Base-by-base conservation (phyloP, 2,329 filamentous ascomycete genomes). In the Aspergillus pseudoviridinutans region DNA sequence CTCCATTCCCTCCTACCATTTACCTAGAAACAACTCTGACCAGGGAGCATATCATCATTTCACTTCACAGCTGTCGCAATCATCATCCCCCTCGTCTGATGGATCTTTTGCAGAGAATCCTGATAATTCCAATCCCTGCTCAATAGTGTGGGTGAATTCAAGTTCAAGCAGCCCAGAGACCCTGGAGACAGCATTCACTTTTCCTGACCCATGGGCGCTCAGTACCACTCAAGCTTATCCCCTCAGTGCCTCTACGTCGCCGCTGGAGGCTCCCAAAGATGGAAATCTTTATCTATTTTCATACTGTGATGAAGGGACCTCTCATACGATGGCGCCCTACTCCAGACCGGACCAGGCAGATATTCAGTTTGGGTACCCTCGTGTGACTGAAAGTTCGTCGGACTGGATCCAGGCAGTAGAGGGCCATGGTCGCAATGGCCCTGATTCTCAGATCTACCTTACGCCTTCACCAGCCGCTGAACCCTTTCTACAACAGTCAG, bases 1-100 rank as follows among this genome's bases (percentile, higher is more conserved):
- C 52, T 63, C 62, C 38, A 58, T 61, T 35, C 49, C 59, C 32
- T 57, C 65, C 38, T 57, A 63, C 51, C 56, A 59, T 47, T 64
- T 61, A 29, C 57, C 58, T 51, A 35, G 64, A 44, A 61, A 62
- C 58, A 65, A 64, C 63, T 64, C 63, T 57, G 64, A 61, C 56
- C 66, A 62, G 57, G 62, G 57, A 44, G 63, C 62, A 52, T 57
- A 58, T 46, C 62, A 63, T 22, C 58, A 57, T 49, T 55, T 56
- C 38, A 53, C 55, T 25, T 58, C 59, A 47, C 63, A 55, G 58
- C 64, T 61, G 62, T 61, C 64, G 58, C 60, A 58, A 35, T 50
- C 58, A 22, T 35, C 63, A 17, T 55, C 56, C 47, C 54, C 58
- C 17, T 46, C 59, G 42, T 46, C 55, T 9, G 58, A 61, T 59